Evolutionary conservation across 257 asterid species (phyloP), one percentile per base, ranked within the genome.

Genomic region (Fraxinus excelsior): DNA sequence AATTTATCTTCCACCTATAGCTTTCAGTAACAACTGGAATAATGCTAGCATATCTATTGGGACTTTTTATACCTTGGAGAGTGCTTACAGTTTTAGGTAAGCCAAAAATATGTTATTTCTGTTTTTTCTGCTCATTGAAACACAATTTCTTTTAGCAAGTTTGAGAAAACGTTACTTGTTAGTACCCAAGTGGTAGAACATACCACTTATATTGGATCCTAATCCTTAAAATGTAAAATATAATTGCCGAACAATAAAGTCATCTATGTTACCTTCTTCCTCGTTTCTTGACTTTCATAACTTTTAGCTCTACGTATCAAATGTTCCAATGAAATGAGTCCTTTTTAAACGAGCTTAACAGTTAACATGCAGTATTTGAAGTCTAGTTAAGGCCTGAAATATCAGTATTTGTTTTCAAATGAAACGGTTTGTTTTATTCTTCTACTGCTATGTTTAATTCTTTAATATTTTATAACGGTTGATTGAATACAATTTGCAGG

Each of bases 11-110:
- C 70, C 38, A 26, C 40, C 34, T 78, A 79, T 60, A 94, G 98
- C 95, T 94, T 78, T 88, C 96, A 16, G 87, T 94, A 40, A 92
- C 98, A 53, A 86, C 91, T 66, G 98, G 98, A 69, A 87, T 94
- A 83, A 88, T 94, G 98, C 83, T 94, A 74, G 93, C 84, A 12
- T 94, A 94, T 87, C 77, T 90, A 13, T 72, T 92, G 88, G 97
- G 98, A 23, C 88, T 92, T 77, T 94, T 88, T 78, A 37, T 90
- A 6, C 89, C 89, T 7, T 94, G 98, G 97, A 88, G 98, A 83
- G 78, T 91, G 56, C 97, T 94, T 26, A 97, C 98, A 28, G 94
- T 91, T 78, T 31, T 91, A 65, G 97, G 97, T 92, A 78, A 85
- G 91, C 79, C 38, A 31, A 78, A 46, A 10, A 46, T 66, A 78